These are phyloP conservation scores for Elaeagnus macrophylla DNA, from an alignment of 306 rosid genomes.

Conservation along the genomic window DNA sequence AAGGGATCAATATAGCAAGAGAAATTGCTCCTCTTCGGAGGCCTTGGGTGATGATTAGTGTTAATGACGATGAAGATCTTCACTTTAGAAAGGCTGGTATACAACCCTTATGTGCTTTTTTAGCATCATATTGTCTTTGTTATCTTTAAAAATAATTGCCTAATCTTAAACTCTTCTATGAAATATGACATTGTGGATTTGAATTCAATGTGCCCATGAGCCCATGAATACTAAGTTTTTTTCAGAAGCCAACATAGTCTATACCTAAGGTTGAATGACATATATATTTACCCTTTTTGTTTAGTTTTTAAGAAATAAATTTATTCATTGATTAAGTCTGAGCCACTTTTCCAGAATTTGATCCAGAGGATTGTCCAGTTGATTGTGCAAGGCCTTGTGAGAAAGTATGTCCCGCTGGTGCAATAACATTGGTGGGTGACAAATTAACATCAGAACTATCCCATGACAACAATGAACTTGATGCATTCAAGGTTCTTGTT, in stretches of 20 bases:
- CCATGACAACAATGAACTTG: conserved; percentile 17
- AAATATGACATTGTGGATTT: no score
- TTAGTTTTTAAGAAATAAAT: neutral
- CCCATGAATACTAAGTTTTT: no score
- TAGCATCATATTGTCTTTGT: neutral
- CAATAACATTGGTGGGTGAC: conserved; percentile 45
- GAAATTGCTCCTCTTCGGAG: conserved; percentile 34
- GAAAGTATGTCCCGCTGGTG: conserved; percentile 80
- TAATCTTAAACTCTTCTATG: neutral
- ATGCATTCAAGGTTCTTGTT: conserved; percentile 25
- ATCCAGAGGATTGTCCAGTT: conserved; percentile 76
- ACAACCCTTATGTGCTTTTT: conserved; percentile 2
- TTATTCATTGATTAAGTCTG: neutral
- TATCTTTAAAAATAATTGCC: neutral
- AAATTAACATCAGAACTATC: conserved; percentile 27
- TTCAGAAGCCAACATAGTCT: no score
- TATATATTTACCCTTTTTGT: neutral
- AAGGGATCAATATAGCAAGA: conserved; percentile 73
- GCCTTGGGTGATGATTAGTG: conserved; percentile 94
- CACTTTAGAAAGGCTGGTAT: conserved; percentile 79
- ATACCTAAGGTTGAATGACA: neutral
- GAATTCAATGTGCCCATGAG: no score
- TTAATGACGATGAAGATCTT: conserved; percentile 85
- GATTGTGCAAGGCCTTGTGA: conserved; percentile 80
- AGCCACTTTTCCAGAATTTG: conserved; percentile 53